These are phyloP conservation scores for Eurotiales sp. DNA, from an alignment of 2,329 filamentous ascomycete genomes.

Conservation along the genomic window DNA sequence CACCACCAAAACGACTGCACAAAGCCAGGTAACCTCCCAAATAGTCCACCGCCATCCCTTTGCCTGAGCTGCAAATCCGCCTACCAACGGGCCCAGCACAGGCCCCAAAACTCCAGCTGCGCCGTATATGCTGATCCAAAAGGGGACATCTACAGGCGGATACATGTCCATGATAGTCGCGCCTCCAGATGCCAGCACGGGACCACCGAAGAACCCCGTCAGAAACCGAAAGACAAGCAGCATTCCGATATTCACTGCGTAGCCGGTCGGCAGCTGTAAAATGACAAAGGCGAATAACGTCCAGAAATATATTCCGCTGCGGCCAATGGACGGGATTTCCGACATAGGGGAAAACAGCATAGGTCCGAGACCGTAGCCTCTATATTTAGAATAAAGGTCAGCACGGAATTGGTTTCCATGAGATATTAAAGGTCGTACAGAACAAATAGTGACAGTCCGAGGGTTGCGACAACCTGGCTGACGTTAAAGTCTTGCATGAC, in stretches of 20 bases:
- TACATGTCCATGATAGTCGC: slow-evolving; percentile 66
- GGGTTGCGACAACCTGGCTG: slow-evolving; percentile 39
- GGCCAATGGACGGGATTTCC: slow-evolving; percentile 63
- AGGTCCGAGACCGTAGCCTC: slow-evolving; percentile 56
- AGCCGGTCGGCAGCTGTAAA: slow-evolving; percentile 1
- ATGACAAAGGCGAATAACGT: slow-evolving; percentile 61
- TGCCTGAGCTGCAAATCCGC: slow-evolving; percentile 46
- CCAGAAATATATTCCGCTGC: slow-evolving; percentile 64
- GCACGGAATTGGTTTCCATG: neutral
- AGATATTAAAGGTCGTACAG: too few species aligned
- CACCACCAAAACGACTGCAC: slow-evolving; percentile 45
- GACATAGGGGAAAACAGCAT: slow-evolving; percentile 56
- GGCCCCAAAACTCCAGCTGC: slow-evolving; percentile 39
- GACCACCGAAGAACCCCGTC: slow-evolving; percentile 58
- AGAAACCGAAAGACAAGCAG: slow-evolving; percentile 51
- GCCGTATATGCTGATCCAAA: slow-evolving; percentile 47
- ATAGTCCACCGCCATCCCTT: slow-evolving; percentile 51
- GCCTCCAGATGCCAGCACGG: slow-evolving; percentile 66
- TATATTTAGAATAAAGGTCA: too few species aligned
- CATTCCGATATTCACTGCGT: slow-evolving; percentile 3
- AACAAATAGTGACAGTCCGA: slow-evolving; percentile 60
- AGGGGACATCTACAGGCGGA: slow-evolving; percentile 49
- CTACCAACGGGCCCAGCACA: slow-evolving; percentile 47
- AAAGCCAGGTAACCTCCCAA: slow-evolving; percentile 57
- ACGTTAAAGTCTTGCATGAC: slow-evolving; percentile 27